Percentiles rank a stretch among this genome's conserved stretches.
These are phyloP conservation scores for Phytophthora tentaculata DNA, from an alignment of 352 stramenopile genomes.

Conservation along the genomic window DNA sequence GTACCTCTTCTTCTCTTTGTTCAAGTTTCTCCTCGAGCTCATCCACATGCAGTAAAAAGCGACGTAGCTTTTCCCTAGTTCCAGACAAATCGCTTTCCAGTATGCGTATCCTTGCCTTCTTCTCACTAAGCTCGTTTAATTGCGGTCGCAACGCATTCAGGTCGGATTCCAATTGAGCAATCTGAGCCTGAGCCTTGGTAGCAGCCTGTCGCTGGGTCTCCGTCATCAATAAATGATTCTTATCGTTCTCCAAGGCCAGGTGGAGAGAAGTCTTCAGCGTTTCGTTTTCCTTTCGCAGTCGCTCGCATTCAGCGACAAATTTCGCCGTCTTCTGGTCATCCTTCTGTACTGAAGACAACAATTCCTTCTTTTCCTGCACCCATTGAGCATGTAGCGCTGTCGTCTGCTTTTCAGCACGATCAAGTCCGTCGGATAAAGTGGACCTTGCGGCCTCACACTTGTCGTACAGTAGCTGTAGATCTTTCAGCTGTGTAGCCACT, in stretches of 20 bases:
- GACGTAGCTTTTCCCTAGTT: conserved; percentile 44
- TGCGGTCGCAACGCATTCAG: conserved; percentile 35
- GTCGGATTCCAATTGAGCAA: conserved; percentile 45
- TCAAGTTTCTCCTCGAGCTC: conserved; percentile 47
- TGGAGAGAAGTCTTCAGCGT: conserved; percentile 39
- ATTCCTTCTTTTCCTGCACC: conserved; percentile 63
- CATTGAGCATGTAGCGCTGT: conserved; percentile 61
- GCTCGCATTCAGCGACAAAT: conserved; percentile 46
- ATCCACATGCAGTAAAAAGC: conserved; percentile 33
- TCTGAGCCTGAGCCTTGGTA: conserved; percentile 37
- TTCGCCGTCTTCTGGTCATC: conserved; percentile 42
- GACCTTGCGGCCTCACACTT: conserved; percentile 47
- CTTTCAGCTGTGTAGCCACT: conserved; percentile 37
- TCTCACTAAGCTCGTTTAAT: conserved; percentile 39
- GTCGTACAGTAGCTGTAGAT: conserved; percentile 53
- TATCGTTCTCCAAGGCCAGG: conserved; percentile 43
- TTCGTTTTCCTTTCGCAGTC: conserved; percentile 49
- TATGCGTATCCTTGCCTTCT: conserved; percentile 42
- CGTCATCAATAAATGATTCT: conserved; percentile 31
- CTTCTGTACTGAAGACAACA: conserved; percentile 38
- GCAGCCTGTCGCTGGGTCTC: conserved; percentile 32
- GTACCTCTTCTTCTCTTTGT: conserved; percentile 36
- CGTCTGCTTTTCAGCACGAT: conserved; percentile 61
- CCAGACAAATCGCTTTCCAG: conserved; percentile 46
- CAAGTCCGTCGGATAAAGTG: conserved; percentile 50